These are phyloP conservation scores for Withania somnifera DNA, from an alignment of 305 asterid species.

Conservation along the genomic window DNA sequence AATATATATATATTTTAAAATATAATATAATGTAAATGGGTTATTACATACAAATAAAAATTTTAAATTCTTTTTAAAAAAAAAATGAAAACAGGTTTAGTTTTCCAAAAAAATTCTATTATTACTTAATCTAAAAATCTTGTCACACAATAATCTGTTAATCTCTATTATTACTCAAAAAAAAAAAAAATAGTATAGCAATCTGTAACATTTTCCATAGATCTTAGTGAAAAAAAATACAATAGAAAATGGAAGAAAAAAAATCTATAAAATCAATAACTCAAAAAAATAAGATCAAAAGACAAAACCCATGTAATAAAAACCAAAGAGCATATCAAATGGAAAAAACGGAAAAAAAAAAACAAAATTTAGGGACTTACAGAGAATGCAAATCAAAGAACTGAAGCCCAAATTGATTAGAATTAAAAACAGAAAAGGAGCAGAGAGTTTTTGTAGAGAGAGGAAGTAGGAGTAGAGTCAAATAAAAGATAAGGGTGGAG, in stretches of 20 bases:
- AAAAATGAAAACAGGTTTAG: too few species aligned
- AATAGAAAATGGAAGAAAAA: background rate
- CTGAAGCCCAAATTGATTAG: background rate
- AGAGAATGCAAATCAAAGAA: background rate
- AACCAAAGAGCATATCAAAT: background rate
- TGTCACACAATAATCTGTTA: background rate
- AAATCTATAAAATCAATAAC: background rate
- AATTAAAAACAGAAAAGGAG: background rate
- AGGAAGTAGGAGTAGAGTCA: background rate
- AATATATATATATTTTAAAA: too few species aligned
- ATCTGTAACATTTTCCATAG: background rate
- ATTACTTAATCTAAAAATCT: background rate
- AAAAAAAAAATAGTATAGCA: background rate
- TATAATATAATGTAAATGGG: too few species aligned
- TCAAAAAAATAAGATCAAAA: background rate
- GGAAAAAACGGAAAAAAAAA: background rate
- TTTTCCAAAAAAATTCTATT: too few species aligned
- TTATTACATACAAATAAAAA: too few species aligned
- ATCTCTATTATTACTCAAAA: background rate
- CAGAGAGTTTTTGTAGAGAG: background rate
- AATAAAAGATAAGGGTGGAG: background rate
- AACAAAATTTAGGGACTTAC: background rate
- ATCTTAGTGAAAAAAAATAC: background rate
- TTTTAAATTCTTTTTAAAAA: too few species aligned
- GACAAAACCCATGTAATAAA: background rate